Evolutionary conservation across 805 yeast species (phyloP).

Genomic region (Starmerella potacharoeniae): DNA sequence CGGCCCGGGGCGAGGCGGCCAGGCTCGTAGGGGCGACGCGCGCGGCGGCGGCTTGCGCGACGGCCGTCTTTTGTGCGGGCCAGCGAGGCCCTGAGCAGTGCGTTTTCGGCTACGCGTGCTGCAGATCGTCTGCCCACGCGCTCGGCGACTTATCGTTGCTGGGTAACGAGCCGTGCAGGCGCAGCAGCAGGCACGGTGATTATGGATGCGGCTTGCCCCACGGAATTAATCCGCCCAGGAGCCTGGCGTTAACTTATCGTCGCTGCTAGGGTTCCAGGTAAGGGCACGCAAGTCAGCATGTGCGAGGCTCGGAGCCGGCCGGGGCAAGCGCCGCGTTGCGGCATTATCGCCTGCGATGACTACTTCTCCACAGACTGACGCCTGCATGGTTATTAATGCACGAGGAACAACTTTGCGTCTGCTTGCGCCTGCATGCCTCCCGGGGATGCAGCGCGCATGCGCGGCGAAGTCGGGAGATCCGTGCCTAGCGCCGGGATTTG

Average conservation of each 20-base stretch:
- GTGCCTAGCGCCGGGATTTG: no score
- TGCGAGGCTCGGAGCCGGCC: background rate
- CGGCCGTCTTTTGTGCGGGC: no score
- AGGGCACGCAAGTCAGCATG: background rate
- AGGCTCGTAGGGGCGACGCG: no score
- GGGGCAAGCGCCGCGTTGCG: background rate
- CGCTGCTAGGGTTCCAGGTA: background rate
- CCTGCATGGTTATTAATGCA: background rate
- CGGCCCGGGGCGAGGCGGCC: no score
- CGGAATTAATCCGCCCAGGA: background rate
- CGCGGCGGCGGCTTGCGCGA: no score
- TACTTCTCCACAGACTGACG: background rate
- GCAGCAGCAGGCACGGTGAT: background rate
- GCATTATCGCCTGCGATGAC: background rate
- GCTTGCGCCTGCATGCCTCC: background rate
- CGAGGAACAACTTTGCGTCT: background rate
- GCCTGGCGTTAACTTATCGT: background rate
- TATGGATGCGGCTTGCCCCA: conserved; percentile 1
- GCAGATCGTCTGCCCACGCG: background rate
- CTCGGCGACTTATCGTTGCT: background rate
- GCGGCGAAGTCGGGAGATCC: no score
- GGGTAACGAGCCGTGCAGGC: background rate
- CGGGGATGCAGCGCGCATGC: no score
- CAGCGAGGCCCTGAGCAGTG: no score
- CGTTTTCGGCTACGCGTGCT: background rate